A percentile compares a stretch with the other conserved stretches of the same genome.
These are phyloP conservation scores for Mortierella alpina DNA, from an alignment of 192 early-diverging fungal genomes.

Conservation along the genomic window DNA sequence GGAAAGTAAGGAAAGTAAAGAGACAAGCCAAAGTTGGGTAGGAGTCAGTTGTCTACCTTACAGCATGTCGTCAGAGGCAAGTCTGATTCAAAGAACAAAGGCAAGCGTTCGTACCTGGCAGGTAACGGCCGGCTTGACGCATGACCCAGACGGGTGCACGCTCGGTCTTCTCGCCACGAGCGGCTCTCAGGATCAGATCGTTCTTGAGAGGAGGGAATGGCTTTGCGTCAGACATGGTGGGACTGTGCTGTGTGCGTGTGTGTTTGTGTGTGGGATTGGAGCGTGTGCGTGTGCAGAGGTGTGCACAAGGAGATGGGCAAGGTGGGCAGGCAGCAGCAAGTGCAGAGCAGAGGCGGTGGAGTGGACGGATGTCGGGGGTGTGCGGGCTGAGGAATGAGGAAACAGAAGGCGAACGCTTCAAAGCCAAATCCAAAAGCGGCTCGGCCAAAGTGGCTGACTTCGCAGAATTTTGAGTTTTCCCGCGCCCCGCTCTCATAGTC, in stretches of 20 bases:
- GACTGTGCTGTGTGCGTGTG: too few relatives aligned
- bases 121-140: conserved; percentile 97
- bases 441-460: too few relatives aligned
- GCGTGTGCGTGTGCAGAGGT: background rate
- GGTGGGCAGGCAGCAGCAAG: too few relatives aligned
- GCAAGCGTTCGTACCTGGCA: conserved; percentile 74
- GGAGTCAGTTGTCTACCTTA: background rate
- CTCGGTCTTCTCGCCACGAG: conserved; percentile 81
- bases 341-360: background rate
- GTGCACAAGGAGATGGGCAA: background rate
- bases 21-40: conserved; percentile 4
- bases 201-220: conserved; percentile 91
- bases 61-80: too few relatives aligned
- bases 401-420: too few relatives aligned
- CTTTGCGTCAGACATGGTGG: conserved; percentile 30
- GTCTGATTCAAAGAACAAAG: too few relatives aligned
- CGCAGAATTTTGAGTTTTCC: too few relatives aligned
- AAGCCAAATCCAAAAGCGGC: too few relatives aligned
- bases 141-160: conserved; percentile 97
- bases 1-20: background rate
- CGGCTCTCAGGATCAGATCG: conserved; percentile 89
- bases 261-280: background rate
- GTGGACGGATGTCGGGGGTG: background rate
- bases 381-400: background rate
- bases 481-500: too few relatives aligned